Evolutionary conservation across 768 basidiomycete species (phyloP), one percentile per base, ranked within the genome.

Genomic region (Crepidotus variabilis): DNA sequence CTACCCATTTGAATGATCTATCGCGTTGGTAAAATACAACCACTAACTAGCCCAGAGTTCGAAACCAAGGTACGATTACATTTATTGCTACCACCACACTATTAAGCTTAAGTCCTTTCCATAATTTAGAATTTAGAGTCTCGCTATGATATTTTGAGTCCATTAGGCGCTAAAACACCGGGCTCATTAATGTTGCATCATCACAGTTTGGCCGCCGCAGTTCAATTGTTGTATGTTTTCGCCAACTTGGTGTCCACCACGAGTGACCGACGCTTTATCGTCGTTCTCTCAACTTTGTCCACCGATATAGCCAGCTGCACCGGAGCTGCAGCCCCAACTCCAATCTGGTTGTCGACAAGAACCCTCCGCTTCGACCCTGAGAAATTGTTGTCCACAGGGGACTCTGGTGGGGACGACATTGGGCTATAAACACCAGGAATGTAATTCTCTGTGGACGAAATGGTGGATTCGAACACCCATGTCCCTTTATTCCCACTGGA

Each of bases 1-100:
- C 69, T 71, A 18, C 56, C 57, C 50, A 47, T 10, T 23, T 32
- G 54, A 55, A 16, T 14, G 18, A 1, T 3, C 28, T 28, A 28
- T 28, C 28, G 28, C 28, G 28, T 28, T 2, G 10, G 28, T 32
- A 24, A 6, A 20, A 53, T 16, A 22, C 28, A 36, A 34, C 22
- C 6, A 53, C 22, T 43, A 28, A 23, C 47, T 8, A 14, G 33
- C 32, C 18, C 47, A 20, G 13, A 28, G 45, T 46, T 6, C 9
- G 10, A 52, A 28, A 0, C 1, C 20, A 43, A 14, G 14, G 39
- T 20, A 43, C 39, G 13, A 5, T 20, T 43, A 43, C 14, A 43
- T 43, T 11, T 43, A 43, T 43, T 43, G 18, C 39, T 43, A 14
- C 39, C 39, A 43, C 8, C 28, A 28, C 8, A 8, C 28, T 28